Evolutionary conservation across 345 rosid species (phyloP).

Genomic region (Eucalyptus sp.): DNA sequence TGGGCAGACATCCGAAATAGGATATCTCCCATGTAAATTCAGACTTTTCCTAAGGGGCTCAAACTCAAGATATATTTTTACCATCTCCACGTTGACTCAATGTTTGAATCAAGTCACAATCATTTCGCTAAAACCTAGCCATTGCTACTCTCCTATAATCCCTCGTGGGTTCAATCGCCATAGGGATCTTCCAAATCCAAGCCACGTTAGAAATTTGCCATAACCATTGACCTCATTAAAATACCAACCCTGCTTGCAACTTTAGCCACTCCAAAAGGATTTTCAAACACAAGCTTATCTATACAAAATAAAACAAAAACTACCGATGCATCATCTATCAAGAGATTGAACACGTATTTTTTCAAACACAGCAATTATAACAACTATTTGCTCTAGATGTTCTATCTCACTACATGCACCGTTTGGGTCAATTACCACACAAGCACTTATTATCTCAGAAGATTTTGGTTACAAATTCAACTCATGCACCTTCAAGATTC

Average conservation of each 20-base stretch:
- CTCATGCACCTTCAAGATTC: no score
- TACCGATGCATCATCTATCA: rapidly evolving
- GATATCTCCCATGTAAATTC: background rate
- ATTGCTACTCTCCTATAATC: background rate
- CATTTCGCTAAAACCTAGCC: rapidly evolving
- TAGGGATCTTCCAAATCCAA: background rate
- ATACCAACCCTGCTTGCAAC: background rate
- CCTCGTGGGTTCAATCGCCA: rapidly evolving
- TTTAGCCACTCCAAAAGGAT: rapidly evolving
- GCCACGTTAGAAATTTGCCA: rapidly evolving
- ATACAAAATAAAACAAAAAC: background rate
- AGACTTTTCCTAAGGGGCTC: rapidly evolving
- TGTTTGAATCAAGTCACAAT: background rate
- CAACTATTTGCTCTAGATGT: background rate
- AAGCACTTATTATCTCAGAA: no score
- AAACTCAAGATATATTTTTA: background rate
- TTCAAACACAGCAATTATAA: background rate
- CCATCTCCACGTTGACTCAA: background rate
- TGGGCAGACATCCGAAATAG: background rate
- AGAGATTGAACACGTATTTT: rapidly evolving
- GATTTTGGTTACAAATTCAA: no score
- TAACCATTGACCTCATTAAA: rapidly evolving
- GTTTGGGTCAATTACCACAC: no score
- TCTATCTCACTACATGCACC: no score
- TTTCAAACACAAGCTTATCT: background rate